These are phyloP conservation scores for Mycosarcoma mackinlayi DNA, from an alignment of 1,284 basidiomycete species.

Conservation along the genomic window DNA sequence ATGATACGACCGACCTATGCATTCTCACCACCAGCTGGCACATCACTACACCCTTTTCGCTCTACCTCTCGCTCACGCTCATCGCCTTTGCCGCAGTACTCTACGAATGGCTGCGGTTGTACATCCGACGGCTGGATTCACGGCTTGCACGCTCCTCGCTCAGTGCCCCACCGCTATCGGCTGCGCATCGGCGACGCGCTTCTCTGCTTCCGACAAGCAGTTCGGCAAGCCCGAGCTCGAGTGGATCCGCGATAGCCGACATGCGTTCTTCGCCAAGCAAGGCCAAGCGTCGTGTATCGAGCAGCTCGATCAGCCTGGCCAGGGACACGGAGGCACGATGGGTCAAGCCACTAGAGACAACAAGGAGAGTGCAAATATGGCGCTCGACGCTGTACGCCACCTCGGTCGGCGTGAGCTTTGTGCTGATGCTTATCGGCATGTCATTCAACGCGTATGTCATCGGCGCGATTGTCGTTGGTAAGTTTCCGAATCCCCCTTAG, in stretches of 20 bases:
- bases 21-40: conserved; percentile 39
- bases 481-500: background rate
- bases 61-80: conserved; percentile 26
- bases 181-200: conserved; percentile 19
- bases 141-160: background rate
- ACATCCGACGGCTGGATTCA: conserved; percentile 26
- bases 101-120: conserved; percentile 37
- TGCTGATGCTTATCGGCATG: conserved; percentile 60
- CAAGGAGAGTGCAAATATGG: conserved; percentile 13
- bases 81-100: conserved; percentile 16
- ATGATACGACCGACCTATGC: conserved; percentile 34
- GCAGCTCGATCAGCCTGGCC: background rate
- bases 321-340: conserved; percentile 1
- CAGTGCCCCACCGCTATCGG: background rate
- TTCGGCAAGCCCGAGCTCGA: background rate
- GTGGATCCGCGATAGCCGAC: background rate
- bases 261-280: background rate
- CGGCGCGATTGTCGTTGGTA: conserved; percentile 50
- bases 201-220: conserved; percentile 5
- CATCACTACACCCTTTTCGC: conserved; percentile 18
- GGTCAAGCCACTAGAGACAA: conserved; percentile 11
- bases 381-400: conserved; percentile 42
- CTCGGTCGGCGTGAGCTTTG: conserved; percentile 40
- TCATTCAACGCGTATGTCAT: conserved; percentile 59
- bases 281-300: conserved; percentile 8